Evolutionary conservation across 2,329 filamentous ascomycete species (phyloP).

Genomic region (Colletotrichum ledebouriae): DNA sequence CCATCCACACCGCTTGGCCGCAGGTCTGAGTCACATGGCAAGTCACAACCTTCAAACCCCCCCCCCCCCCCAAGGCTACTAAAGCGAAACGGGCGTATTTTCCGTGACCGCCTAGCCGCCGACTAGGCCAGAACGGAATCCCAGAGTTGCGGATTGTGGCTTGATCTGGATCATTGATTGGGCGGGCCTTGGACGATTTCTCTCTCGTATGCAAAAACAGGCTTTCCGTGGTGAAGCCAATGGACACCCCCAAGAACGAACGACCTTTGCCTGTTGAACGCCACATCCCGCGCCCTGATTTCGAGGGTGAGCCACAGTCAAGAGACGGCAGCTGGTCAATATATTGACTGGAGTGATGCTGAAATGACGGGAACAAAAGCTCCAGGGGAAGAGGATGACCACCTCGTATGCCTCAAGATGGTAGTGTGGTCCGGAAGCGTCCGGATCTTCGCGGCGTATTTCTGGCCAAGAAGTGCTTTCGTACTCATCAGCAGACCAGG

Average conservation of each 20-base stretch:
- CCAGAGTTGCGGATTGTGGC: slow-evolving; percentile 33
- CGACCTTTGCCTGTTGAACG: neutral
- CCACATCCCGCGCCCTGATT: neutral
- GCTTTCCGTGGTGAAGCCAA: slow-evolving; percentile 16
- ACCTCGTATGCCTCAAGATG: slow-evolving; percentile 1
- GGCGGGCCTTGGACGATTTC: neutral
- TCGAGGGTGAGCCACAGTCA: neutral
- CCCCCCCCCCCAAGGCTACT: slow-evolving; percentile 1
- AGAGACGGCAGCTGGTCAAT: neutral
- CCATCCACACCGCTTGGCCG: slow-evolving; percentile 42
- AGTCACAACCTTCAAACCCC: slow-evolving; percentile 35
- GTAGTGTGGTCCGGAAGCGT: neutral
- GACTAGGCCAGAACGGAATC: slow-evolving; percentile 17
- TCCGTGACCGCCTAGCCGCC: slow-evolving; percentile 33
- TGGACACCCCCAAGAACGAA: neutral
- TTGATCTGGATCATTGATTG: slow-evolving; percentile 32
- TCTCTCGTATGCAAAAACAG: slow-evolving; percentile 18
- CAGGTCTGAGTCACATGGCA: slow-evolving; percentile 42
- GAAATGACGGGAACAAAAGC: slow-evolving; percentile 23
- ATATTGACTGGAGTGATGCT: neutral
- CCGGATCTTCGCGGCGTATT: neutral
- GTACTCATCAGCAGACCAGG: slow-evolving; percentile 27
- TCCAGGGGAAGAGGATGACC: neutral
- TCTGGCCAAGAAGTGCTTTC: neutral
- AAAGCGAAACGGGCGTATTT: slow-evolving; percentile 30